Evolutionary conservation across 805 yeast species (phyloP).

Genomic region (Pichia nanzhaoensis): DNA sequence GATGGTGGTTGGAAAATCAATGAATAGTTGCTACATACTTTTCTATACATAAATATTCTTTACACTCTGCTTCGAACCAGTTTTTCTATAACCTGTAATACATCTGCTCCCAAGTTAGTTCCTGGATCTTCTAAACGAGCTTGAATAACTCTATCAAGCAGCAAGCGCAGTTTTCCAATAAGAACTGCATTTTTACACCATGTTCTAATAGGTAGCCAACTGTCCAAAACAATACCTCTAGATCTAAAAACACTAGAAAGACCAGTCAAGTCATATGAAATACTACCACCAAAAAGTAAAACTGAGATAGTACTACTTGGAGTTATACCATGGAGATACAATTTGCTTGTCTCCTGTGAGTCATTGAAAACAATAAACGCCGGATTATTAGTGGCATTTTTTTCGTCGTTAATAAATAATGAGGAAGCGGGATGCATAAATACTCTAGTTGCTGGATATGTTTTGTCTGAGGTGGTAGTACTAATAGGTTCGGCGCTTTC

Average conservation of each 20-base stretch:
- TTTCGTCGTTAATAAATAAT: slow-evolving; percentile 40
- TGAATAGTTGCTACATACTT: slow-evolving; percentile 8
- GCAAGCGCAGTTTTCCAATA: slow-evolving; percentile 57
- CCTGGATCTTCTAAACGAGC: slow-evolving; percentile 38
- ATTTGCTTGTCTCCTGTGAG: slow-evolving; percentile 55
- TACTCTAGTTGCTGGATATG: slow-evolving; percentile 59
- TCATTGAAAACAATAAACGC: slow-evolving; percentile 56
- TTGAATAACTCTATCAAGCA: slow-evolving; percentile 64
- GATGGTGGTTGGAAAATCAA: slow-evolving; percentile 15
- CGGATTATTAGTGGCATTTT: slow-evolving; percentile 19
- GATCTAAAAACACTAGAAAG: slow-evolving; percentile 41
- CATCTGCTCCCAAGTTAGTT: slow-evolving; percentile 27
- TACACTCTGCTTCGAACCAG: slow-evolving; percentile 22
- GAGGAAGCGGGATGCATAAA: slow-evolving; percentile 85
- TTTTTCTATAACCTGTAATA: slow-evolving; percentile 36
- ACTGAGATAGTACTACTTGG: slow-evolving; percentile 71
- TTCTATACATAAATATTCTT: not conserved
- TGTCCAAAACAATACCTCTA: slow-evolving; percentile 80
- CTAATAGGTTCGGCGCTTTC: slow-evolving; percentile 10
- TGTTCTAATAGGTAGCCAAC: slow-evolving; percentile 85
- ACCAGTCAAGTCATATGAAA: slow-evolving; percentile 48
- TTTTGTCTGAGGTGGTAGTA: slow-evolving; percentile 15
- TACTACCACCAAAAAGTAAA: slow-evolving; percentile 74
- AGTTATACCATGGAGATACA: slow-evolving; percentile 68
- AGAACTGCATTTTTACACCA: slow-evolving; percentile 94